phyloP scores from a whole-genome alignment of 306 rosid genomes.

The Prunus armeniaca region DNA sequence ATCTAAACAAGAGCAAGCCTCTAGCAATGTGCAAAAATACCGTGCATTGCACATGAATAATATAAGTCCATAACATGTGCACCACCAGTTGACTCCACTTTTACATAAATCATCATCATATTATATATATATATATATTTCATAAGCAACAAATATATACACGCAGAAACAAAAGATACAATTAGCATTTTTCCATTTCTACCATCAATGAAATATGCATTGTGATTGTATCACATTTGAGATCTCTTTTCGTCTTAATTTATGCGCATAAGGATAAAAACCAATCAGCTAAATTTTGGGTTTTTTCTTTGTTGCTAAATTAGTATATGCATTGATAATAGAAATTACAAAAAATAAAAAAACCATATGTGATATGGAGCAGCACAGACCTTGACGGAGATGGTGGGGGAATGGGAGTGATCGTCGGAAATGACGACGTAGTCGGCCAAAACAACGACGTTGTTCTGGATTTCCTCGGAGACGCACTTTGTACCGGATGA shows the following conservation, averaged over 20 bases:
- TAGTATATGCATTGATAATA: too few species aligned
- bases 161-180: too few species aligned
- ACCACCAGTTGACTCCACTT: too few species aligned
- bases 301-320: not conserved
- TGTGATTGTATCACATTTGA: not conserved
- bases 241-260: not conserved
- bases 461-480: slow-evolving; percentile 89
- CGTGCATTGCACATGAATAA: too few species aligned
- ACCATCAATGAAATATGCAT: too few species aligned
- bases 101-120: too few species aligned
- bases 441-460: slow-evolving; percentile 90
- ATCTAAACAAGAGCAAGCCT: not conserved
- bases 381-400: slow-evolving; percentile 62
- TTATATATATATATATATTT: too few species aligned
- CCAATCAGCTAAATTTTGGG: not conserved
- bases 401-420: slow-evolving; percentile 46
- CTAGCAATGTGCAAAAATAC: not conserved
- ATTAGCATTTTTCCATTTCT: too few species aligned
- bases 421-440: slow-evolving; percentile 58
- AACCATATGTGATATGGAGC: not conserved
- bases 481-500: slow-evolving; percentile 75
- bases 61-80: too few species aligned
- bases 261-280: not conserved
- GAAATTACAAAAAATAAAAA: not conserved
- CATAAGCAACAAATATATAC: too few species aligned